phyloP scores from a whole-genome alignment of 169 alveolate genomes.

The Eimeria maxima region DNA sequence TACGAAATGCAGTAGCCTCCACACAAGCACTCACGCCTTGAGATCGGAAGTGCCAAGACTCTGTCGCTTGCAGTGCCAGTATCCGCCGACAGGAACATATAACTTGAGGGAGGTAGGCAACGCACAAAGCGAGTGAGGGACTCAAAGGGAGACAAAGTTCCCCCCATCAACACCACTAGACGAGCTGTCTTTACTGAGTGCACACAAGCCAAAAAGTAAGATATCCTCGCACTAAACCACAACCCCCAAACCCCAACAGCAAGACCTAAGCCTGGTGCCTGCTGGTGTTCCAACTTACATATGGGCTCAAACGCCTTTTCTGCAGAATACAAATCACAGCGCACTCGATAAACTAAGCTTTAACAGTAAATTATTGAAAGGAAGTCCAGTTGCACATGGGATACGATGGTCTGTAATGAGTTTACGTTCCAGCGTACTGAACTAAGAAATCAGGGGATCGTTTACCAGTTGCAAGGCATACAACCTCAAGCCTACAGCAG shows the following conservation, averaged over 20 bases:
- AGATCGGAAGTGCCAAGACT: conserved; percentile 7
- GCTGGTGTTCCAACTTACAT: not conserved
- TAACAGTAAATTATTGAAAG: not conserved
- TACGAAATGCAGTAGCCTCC: not conserved
- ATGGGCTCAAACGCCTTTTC: conserved; percentile 58
- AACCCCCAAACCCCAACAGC: not conserved
- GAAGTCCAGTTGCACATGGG: not conserved
- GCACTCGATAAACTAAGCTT: not conserved
- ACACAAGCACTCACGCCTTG: not conserved
- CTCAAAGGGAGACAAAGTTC: conserved; percentile 56
- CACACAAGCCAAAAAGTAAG: not conserved
- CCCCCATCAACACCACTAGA: conserved; percentile 60
- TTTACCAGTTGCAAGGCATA: conserved; percentile 54
- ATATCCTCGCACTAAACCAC: not conserved
- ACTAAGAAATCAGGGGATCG: not conserved
- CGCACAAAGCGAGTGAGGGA: conserved; percentile 48
- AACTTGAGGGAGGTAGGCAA: conserved; percentile 31
- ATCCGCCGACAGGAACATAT: conserved; percentile 48
- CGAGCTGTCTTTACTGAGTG: conserved; percentile 25
- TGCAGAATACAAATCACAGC: conserved; percentile 15
- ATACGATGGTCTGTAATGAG: not conserved
- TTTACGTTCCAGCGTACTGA: not conserved
- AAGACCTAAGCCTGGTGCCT: not conserved
- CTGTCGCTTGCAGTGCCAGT: conserved; percentile 5
- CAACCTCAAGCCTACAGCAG: conserved; percentile 59